Percentiles rank a stretch among this genome's conserved stretches.
Conservation (phyloP, 495 filamentous ascomycete genomes). For the Neurospora sp. region DNA sequence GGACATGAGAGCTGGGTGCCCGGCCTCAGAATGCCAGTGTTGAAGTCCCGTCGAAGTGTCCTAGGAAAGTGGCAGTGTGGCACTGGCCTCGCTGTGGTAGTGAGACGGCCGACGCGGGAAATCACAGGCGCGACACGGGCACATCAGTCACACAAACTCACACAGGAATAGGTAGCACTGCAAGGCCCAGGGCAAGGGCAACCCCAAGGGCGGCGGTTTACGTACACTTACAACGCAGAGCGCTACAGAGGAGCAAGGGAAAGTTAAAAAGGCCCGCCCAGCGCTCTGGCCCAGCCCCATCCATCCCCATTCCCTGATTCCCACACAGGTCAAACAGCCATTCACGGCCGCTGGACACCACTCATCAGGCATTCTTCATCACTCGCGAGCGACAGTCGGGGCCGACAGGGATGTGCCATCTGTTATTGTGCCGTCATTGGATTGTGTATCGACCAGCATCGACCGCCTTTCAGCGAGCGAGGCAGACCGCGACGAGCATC, state of each 20-base stretch:
- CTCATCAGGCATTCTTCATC: neutral
- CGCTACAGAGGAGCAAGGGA: neutral
- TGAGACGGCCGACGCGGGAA: neutral
- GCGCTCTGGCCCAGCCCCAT: neutral
- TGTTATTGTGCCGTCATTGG: neutral
- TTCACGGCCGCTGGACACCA: neutral
- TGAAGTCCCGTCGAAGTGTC: neutral
- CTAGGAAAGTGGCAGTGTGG: neutral
- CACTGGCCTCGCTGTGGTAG: neutral
- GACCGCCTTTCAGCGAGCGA: neutral
- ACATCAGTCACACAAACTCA: neutral
- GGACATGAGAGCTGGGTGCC: neutral
- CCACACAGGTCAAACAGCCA: neutral
- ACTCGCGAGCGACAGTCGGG: neutral
- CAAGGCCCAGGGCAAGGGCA: neutral
- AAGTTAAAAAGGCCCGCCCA: neutral
- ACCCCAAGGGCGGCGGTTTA: neutral
- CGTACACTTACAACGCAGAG: neutral
- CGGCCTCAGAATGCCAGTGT: neutral
- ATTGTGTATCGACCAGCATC: constrained; percentile 1
- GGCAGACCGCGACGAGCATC: neutral
- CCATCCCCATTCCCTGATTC: neutral
- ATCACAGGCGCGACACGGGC: neutral
- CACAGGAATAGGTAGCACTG: neutral
- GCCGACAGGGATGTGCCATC: neutral